These are phyloP conservation scores for Boletus tylopilopsis DNA, from an alignment of 768 basidiomycete genomes.

Conservation along the genomic window DNA sequence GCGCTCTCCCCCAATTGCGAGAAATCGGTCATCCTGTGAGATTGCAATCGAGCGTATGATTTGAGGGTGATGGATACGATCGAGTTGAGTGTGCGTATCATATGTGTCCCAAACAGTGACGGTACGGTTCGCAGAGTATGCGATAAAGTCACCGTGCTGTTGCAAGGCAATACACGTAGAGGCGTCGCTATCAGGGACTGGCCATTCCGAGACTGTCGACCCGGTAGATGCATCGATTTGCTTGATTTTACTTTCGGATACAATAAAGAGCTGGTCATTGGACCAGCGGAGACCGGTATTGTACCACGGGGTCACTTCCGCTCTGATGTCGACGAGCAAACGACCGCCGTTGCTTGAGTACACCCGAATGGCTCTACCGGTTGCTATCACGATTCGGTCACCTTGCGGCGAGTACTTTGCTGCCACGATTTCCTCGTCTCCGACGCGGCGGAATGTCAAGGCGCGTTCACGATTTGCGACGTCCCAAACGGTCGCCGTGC, in stretches of 20 bases:
- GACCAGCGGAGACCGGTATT: conserved; percentile 10
- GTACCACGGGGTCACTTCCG: background rate
- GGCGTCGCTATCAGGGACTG: background rate
- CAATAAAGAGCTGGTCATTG: background rate
- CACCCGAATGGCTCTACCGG: background rate
- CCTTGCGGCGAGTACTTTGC: background rate
- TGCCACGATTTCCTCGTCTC: background rate
- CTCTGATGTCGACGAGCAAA: background rate
- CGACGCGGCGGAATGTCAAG: background rate
- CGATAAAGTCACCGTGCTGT: background rate
- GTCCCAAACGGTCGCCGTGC: background rate
- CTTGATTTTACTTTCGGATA: background rate
- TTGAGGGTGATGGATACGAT: background rate
- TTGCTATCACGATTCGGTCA: background rate
- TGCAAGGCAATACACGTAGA: background rate
- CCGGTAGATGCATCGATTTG: background rate
- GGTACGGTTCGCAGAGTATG: background rate
- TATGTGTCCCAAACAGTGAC: conserved; percentile 3
- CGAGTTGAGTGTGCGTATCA: background rate
- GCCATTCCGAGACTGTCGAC: background rate
- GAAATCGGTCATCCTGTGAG: background rate
- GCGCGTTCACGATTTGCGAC: background rate
- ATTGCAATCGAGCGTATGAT: background rate
- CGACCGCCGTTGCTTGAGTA: background rate
- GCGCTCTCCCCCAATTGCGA: background rate